Evolutionary conservation across 306 rosid genomes (phyloP).

Genomic region (Malus sylvestris): DNA sequence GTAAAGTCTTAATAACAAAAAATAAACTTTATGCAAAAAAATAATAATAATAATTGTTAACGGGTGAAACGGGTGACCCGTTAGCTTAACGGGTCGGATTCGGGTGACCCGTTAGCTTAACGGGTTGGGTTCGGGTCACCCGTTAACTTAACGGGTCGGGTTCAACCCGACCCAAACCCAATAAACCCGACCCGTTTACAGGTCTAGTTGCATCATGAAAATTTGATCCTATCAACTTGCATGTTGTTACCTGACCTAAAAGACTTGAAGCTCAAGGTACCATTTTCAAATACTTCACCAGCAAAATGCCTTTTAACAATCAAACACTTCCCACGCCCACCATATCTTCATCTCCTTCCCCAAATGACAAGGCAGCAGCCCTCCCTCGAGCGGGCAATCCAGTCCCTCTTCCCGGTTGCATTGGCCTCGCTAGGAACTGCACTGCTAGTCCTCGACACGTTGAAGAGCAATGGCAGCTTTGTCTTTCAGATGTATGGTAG

Average conservation of each 20-base stretch:
- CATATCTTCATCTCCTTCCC: background rate
- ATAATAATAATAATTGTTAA: too few relatives aligned
- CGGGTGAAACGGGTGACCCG: too few relatives aligned
- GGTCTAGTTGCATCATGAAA: too few relatives aligned
- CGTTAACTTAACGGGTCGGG: too few relatives aligned
- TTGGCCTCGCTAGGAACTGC: conserved; percentile 58
- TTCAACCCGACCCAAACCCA: too few relatives aligned
- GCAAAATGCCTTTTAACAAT: conserved; percentile 4
- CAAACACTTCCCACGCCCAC: background rate
- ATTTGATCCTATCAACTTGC: conserved; percentile 54
- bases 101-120: too few relatives aligned
- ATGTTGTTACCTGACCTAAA: conserved; percentile 16
- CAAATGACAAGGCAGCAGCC: conserved; percentile 30
- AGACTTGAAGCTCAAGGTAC: conserved; percentile 47
- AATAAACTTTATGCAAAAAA: too few relatives aligned
- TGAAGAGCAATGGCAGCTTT: conserved; percentile 44
- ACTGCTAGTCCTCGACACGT: conserved; percentile 46
- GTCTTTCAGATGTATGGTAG: conserved; percentile 26
- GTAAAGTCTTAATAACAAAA: too few relatives aligned
- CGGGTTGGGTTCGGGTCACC: too few relatives aligned
- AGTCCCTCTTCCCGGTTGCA: conserved; percentile 43
- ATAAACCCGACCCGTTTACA: too few relatives aligned
- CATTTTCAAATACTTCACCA: conserved; percentile 1
- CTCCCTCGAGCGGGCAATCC: conserved; percentile 44
- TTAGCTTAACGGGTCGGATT: too few relatives aligned